phyloP scores from a whole-genome alignment of 352 stramenopile species.

The Phytopythium litorale region DNA sequence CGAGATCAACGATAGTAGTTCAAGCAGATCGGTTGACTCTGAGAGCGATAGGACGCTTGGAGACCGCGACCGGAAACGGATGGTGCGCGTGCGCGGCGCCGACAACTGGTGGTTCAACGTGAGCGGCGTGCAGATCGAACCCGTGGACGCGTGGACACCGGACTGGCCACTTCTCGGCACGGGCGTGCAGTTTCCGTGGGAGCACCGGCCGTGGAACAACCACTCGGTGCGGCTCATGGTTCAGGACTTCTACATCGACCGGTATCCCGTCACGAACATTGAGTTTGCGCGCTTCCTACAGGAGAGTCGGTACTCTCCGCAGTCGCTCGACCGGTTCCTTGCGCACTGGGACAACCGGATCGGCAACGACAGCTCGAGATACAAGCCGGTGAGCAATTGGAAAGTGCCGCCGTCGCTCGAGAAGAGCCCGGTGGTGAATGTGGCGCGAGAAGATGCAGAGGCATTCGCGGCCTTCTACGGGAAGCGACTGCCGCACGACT shows the following conservation, averaged over 20 bases:
- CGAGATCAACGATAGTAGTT: not conserved
- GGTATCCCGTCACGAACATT: constrained; percentile 73
- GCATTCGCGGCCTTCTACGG: constrained; percentile 66
- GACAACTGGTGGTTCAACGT: constrained; percentile 79
- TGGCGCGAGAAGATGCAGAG: constrained; percentile 66
- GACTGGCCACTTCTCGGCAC: constrained; percentile 47
- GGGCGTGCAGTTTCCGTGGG: constrained; percentile 85
- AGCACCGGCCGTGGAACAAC: constrained; percentile 73
- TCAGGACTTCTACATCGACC: constrained; percentile 71
- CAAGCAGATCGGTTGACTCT: not conserved
- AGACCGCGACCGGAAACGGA: constrained; percentile 20
- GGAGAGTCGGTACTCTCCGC: constrained; percentile 49
- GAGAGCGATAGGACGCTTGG: not conserved
- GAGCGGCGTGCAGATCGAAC: constrained; percentile 76
- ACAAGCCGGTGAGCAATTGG: constrained; percentile 32
- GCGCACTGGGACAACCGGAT: constrained; percentile 61
- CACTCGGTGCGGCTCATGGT: constrained; percentile 59
- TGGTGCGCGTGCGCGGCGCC: constrained; percentile 46
- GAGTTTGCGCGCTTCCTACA: constrained; percentile 59
- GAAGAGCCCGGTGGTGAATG: constrained; percentile 69
- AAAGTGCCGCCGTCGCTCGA: constrained; percentile 36
- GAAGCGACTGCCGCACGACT: constrained; percentile 76
- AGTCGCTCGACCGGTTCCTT: constrained; percentile 59
- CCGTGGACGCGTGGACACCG: constrained; percentile 64
- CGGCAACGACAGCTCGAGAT: not conserved